Evolutionary conservation across 2,329 filamentous ascomycete species (phyloP), one percentile per base, ranked within the genome.

Genomic region (Diaporthe vexans): DNA sequence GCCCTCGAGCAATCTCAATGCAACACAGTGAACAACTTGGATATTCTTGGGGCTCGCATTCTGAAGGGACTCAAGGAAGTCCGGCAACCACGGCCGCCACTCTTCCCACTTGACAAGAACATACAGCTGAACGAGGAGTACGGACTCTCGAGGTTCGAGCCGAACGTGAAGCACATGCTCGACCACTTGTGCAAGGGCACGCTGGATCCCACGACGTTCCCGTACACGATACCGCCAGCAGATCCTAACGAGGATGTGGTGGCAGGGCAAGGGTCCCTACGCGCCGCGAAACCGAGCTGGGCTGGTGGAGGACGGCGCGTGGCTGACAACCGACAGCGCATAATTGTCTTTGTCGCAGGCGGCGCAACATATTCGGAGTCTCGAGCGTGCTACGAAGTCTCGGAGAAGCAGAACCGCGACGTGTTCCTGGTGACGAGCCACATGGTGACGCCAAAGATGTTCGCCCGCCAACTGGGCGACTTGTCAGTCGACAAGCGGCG

Each of bases 221-320:
- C 94, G 1, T 95, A 93, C 76, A 91, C 93, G 74, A 92, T 93
- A 75, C 92, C 93, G 6, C 92, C 93, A 8, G 84, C 91, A 54
- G 91, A 93, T 78, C 86, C 88, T 21, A 89, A 90, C 76, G 89
- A 90, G 73, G 90, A 92, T 75, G 84, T 90, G 51, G 80, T 90
- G 58, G 85, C 85, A 5, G 84, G 89, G 35, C 89, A 94, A 77
- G 91, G 94, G 17, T 98, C 96, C 19, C 89, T 99, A 33, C 93
- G 97, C 74, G 94, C 94, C 13, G 95, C 95, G 21, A 97, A 98
- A 80, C 97, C 96, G 1, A 98, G 95, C 56, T 99, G 97, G 97
- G 97, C 74, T 54, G 94, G 94, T 71, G 93, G 94, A 13, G 92
- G 95, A 29, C 74, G 46, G 89, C 93, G 59, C 90, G 91, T 37